phyloP scores from a whole-genome alignment of 2,329 filamentous ascomycete species.

The Sclerotinia trifoliorum region DNA sequence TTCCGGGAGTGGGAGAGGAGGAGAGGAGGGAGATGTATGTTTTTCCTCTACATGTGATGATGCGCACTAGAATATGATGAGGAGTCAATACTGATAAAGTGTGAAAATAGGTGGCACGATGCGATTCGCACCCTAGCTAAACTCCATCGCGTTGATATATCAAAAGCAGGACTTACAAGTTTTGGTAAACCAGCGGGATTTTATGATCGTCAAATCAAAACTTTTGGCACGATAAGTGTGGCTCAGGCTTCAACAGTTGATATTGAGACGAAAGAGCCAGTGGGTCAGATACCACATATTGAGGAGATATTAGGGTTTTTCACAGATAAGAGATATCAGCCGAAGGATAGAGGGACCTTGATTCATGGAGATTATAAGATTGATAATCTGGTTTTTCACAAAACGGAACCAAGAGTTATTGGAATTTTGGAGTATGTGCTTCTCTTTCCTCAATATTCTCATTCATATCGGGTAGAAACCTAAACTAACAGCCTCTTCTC shows the following conservation, averaged over 20 bases:
- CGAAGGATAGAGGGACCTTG: conserved; percentile 72
- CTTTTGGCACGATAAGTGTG: conserved; percentile 74
- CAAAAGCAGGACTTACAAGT: conserved; percentile 62
- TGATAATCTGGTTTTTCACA: conserved; percentile 86
- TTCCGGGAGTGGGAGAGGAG: conserved; percentile 67
- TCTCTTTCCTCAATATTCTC: neutral
- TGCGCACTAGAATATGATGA: neutral
- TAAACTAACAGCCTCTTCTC: neutral
- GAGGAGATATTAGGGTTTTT: conserved; percentile 80
- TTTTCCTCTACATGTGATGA: neutral
- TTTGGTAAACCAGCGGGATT: conserved; percentile 78
- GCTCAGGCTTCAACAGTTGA: conserved; percentile 76
- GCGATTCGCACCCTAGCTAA: conserved; percentile 80
- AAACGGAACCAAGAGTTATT: conserved; percentile 82
- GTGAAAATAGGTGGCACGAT: conserved; percentile 65
- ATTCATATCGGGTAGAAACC: conserved; percentile 6
- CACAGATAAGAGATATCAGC: conserved; percentile 64
- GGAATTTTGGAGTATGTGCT: conserved; percentile 76
- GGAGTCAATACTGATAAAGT: conserved; percentile 9
- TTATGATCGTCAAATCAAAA: conserved; percentile 81
- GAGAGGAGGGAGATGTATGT: conserved; percentile 70
- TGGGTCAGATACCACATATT: conserved; percentile 83
- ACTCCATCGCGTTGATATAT: conserved; percentile 73
- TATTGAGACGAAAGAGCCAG: conserved; percentile 69
- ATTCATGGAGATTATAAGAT: conserved; percentile 98